Evolutionary conservation across 108 stramenopile species (phyloP).

Genomic region (Cyclostephanos tholiformis): DNA sequence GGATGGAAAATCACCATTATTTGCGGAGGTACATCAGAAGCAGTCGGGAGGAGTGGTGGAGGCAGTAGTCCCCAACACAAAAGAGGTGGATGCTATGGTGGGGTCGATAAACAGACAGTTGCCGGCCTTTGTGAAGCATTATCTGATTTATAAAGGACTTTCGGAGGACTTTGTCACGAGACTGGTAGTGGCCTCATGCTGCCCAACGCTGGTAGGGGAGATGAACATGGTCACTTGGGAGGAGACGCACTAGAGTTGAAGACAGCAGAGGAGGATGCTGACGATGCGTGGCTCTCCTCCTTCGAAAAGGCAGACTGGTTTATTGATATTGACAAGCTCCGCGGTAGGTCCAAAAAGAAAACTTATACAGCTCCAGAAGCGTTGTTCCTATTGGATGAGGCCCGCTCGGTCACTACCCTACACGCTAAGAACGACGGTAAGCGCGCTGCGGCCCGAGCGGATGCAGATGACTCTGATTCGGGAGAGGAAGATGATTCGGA

Average conservation of each 20-base stretch:
- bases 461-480: not conserved
- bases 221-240: not conserved
- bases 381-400: not conserved
- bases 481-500: constrained; percentile 3
- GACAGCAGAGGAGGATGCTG: not conserved
- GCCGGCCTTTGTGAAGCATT: not conserved
- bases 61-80: not conserved
- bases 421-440: not conserved
- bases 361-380: not conserved
- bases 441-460: constrained; percentile 1
- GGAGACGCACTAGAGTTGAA: not conserved
- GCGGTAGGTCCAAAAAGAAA: not conserved
- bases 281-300: not conserved
- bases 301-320: not conserved
- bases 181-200: not conserved
- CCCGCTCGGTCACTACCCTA: not conserved
- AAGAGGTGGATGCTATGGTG: not conserved
- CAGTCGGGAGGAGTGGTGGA: not conserved
- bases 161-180: not conserved
- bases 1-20: not conserved
- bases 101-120: constrained; percentile 1
- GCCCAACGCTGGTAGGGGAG: not conserved
- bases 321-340: not conserved
- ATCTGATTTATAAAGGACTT: not conserved
- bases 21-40: not conserved